Evolutionary conservation across 1,284 basidiomycete genomes (phyloP).

Genomic region (Fomitopsis betulina): DNA sequence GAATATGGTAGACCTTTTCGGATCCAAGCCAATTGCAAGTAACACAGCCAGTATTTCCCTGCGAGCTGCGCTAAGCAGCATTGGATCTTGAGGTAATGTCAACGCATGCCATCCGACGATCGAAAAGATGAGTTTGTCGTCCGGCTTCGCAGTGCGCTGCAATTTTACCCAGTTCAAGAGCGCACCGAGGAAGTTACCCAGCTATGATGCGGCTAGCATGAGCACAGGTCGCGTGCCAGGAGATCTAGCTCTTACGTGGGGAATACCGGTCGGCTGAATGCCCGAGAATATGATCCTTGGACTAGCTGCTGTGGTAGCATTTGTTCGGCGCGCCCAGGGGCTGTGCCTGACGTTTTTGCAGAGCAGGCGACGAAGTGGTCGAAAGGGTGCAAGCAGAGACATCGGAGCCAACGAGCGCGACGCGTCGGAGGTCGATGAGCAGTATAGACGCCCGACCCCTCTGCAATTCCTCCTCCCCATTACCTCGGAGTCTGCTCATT

Average conservation of each 20-base stretch:
- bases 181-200: conserved; percentile 93
- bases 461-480: background rate
- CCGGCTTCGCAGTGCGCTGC: conserved; percentile 53
- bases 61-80: conserved; percentile 55
- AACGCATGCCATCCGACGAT: conserved; percentile 93
- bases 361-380: background rate
- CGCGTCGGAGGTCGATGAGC: background rate
- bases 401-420: background rate
- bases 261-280: conserved; percentile 82
- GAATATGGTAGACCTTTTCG: conserved; percentile 73
- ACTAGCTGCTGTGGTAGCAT: background rate
- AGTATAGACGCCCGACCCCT: background rate
- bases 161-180: conserved; percentile 85
- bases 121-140: conserved; percentile 75
- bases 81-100: conserved; percentile 84
- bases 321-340: background rate
- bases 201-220: conserved; percentile 36
- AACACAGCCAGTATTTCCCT: conserved; percentile 81
- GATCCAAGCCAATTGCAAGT: conserved; percentile 84
- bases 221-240: background rate
- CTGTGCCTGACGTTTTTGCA: background rate
- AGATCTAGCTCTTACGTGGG: conserved; percentile 53
- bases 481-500: too few species aligned
- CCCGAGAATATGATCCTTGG: conserved; percentile 66
- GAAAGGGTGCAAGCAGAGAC: background rate